phyloP scores from a whole-genome alignment of 768 basidiomycete genomes.

The Lactarius tabidus region DNA sequence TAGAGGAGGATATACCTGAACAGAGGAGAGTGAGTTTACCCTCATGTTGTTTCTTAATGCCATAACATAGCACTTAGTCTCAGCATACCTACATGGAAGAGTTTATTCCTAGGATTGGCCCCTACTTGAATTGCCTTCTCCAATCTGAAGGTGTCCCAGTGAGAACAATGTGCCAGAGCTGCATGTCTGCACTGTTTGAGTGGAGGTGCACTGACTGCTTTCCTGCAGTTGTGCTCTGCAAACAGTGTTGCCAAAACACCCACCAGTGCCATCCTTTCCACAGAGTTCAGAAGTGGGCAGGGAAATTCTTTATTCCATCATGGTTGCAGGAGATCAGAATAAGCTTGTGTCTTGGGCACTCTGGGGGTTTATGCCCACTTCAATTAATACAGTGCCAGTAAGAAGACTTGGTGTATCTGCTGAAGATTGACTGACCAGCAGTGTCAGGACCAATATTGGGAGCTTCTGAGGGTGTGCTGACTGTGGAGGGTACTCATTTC shows the following conservation, averaged over 20 bases:
- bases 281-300: constrained; percentile 2
- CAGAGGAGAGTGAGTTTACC: too few species aligned
- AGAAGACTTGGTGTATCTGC: neutral
- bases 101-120: too few species aligned
- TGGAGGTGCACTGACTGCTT: neutral
- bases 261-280: constrained; percentile 6
- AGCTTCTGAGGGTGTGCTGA: too few species aligned
- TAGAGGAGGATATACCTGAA: too few species aligned
- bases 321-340: constrained; percentile 4
- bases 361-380: neutral
- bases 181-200: neutral
- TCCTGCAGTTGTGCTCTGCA: constrained; percentile 1
- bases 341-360: constrained; percentile 3
- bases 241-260: neutral
- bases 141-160: too few species aligned
- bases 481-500: too few species aligned
- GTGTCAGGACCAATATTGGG: too few species aligned
- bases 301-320: neutral
- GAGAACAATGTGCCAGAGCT: too few species aligned
- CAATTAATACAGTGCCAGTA: neutral
- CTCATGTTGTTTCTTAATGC: too few species aligned
- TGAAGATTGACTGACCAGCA: neutral
- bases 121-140: too few species aligned
- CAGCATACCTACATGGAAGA: too few species aligned
- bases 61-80: too few species aligned